phyloP scores from a whole-genome alignment of 345 rosid genomes.

The Barbarea vulgaris region DNA sequence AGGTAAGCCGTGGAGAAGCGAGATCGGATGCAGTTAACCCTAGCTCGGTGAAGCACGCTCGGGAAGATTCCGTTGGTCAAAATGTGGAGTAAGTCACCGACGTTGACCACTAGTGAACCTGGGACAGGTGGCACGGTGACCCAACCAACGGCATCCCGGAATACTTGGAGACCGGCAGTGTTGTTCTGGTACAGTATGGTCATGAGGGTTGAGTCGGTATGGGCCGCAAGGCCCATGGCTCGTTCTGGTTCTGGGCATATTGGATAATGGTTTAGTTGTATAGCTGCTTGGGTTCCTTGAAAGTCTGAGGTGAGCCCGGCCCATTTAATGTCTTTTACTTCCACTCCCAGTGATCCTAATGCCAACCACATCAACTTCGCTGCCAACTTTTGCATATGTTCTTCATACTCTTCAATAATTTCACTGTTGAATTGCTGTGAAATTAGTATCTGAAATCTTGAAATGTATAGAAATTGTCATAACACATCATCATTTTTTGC shows the following conservation, averaged over 20 bases:
- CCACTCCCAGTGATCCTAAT: conserved; percentile 68
- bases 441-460: conserved; percentile 4
- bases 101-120: conserved; percentile 66
- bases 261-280: conserved; percentile 83
- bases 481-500: background rate
- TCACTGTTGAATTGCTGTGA: conserved; percentile 45
- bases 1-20: conserved; percentile 70
- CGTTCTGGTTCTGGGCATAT: conserved; percentile 84
- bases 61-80: conserved; percentile 75
- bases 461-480: background rate
- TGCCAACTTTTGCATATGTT: conserved; percentile 70
- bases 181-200: conserved; percentile 76
- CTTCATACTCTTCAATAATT: conserved; percentile 55
- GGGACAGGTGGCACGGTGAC: conserved; percentile 64
- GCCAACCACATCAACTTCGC: conserved; percentile 66
- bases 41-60: conserved; percentile 80
- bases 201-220: conserved; percentile 82
- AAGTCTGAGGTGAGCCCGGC: conserved; percentile 55
- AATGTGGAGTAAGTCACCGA: conserved; percentile 88
- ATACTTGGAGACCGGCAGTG: conserved; percentile 73
- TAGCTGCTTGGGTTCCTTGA: conserved; percentile 47
- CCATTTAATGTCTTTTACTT: conserved; percentile 61
- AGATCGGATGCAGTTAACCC: conserved; percentile 58
- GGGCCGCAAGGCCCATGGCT: conserved; percentile 94
- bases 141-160: conserved; percentile 69